Evolutionary conservation across 805 yeast genomes (phyloP).

Genomic region (Kazachstania viticola): DNA sequence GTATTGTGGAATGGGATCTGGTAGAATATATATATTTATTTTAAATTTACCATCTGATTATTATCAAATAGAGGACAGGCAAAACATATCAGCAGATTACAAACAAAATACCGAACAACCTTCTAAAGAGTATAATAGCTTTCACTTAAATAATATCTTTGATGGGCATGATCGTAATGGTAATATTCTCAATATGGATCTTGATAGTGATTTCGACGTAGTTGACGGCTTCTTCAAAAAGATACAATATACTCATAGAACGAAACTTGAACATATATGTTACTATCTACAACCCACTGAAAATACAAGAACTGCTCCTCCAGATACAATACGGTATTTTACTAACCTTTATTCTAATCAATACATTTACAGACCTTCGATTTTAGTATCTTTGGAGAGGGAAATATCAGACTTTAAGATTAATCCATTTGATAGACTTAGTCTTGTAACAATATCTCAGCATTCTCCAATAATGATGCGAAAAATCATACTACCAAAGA

Average conservation of each 20-base stretch:
- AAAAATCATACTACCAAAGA: slow-evolving; percentile 31
- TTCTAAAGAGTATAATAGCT: no score
- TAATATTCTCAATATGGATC: no score
- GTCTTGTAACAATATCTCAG: slow-evolving; percentile 63
- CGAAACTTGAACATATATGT: slow-evolving; percentile 12
- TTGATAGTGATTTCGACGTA: no score
- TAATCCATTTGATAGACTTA: slow-evolving; percentile 19
- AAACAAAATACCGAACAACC: no score
- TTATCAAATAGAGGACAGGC: slow-evolving; percentile 9
- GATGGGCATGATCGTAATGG: no score
- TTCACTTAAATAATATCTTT: no score
- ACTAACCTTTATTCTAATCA: slow-evolving; percentile 1
- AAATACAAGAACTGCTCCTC: slow-evolving; percentile 5
- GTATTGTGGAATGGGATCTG: slow-evolving; percentile 18
- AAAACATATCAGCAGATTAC: no score
- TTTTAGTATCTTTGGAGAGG: slow-evolving; percentile 10
- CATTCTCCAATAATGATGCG: slow-evolving; percentile 83
- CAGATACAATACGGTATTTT: slow-evolving; percentile 3
- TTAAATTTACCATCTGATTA: slow-evolving; percentile 19
- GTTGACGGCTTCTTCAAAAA: slow-evolving; percentile 4
- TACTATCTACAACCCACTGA: slow-evolving; percentile 14
- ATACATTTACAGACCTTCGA: slow-evolving; percentile 13
- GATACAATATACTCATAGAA: slow-evolving; percentile 7
- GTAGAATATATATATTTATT: slow-evolving; percentile 15
- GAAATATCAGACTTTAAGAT: slow-evolving; percentile 15